These are phyloP conservation scores for Aspergillus indologenus DNA, from an alignment of 495 filamentous ascomycete genomes.

Conservation along the genomic window DNA sequence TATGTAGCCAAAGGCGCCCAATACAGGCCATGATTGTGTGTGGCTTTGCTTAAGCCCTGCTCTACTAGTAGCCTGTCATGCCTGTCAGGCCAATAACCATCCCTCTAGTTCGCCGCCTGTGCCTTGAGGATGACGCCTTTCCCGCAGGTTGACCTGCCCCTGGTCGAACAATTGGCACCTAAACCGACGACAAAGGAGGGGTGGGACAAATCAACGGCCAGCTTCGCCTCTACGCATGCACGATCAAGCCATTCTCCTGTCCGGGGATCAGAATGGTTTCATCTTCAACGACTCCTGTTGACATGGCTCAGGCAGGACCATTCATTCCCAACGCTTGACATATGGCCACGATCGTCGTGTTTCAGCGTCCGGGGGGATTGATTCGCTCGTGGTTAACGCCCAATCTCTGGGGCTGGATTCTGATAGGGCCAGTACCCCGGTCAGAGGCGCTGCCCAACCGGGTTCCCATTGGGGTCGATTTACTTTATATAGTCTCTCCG, in stretches of 20 bases:
- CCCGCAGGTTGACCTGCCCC: conserved; percentile 1
- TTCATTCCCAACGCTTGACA: conserved; percentile 15
- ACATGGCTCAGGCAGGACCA: conserved; percentile 15
- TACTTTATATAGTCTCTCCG: conserved; percentile 18
- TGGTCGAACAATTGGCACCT: conserved; percentile 2
- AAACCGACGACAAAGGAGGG: neutral
- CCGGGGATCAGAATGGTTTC: conserved; percentile 12
- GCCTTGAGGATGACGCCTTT: conserved; percentile 6
- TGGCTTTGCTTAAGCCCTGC: conserved; percentile 9
- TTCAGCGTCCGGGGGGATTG: conserved; percentile 15
- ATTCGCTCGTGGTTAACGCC: conserved; percentile 27
- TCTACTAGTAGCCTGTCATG: conserved; percentile 5
- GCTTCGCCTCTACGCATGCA: neutral
- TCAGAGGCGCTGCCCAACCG: conserved; percentile 26
- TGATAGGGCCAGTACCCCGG: conserved; percentile 23
- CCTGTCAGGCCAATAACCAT: neutral
- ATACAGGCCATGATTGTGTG: conserved; percentile 14
- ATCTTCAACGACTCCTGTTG: conserved; percentile 14
- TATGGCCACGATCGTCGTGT: conserved; percentile 20
- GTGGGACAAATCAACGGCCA: neutral
- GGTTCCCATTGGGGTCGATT: conserved; percentile 14
- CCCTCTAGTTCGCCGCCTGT: neutral
- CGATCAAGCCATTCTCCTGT: conserved; percentile 5
- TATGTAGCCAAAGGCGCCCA: conserved; percentile 13
- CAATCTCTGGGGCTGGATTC: conserved; percentile 20